phyloP scores from a whole-genome alignment of 148 eudicot species.

The Cornus controversa region DNA sequence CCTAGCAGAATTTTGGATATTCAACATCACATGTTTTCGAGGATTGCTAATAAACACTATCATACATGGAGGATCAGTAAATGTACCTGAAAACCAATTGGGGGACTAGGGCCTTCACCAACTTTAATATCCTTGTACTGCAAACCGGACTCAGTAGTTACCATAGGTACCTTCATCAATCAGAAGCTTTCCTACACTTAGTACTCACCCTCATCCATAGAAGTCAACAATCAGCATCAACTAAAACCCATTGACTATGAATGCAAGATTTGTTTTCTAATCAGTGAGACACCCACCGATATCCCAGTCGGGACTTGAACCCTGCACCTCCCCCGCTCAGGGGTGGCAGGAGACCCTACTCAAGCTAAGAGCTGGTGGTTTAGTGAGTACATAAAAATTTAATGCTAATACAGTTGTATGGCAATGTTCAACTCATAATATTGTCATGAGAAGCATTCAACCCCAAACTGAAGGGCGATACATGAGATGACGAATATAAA shows the following conservation, averaged over 20 bases:
- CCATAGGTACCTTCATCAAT: constrained; percentile 75
- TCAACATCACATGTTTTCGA: not conserved
- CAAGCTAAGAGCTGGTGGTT: not conserved
- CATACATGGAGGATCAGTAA: not conserved
- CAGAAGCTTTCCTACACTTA: not conserved
- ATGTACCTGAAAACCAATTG: constrained; percentile 92
- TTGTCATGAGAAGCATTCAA: not conserved
- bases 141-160: constrained; percentile 94
- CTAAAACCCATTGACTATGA: not conserved
- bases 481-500: not conserved
- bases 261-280: no score
- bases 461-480: not conserved
- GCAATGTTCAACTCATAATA: not conserved
- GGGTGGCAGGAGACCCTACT: not conserved
- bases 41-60: not conserved
- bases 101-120: constrained; percentile 89
- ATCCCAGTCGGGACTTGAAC: no score
- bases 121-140: constrained; percentile 93
- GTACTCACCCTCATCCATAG: not conserved
- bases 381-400: not conserved
- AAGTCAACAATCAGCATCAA: not conserved
- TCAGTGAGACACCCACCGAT: not conserved
- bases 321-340: not conserved
- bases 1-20: not conserved
- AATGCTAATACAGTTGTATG: not conserved